A percentile compares a stretch with the other conserved stretches of the same genome.
These are phyloP conservation scores for Apiotrichum gracile DNA, from an alignment of 1,284 basidiomycete species.

Conservation along the genomic window DNA sequence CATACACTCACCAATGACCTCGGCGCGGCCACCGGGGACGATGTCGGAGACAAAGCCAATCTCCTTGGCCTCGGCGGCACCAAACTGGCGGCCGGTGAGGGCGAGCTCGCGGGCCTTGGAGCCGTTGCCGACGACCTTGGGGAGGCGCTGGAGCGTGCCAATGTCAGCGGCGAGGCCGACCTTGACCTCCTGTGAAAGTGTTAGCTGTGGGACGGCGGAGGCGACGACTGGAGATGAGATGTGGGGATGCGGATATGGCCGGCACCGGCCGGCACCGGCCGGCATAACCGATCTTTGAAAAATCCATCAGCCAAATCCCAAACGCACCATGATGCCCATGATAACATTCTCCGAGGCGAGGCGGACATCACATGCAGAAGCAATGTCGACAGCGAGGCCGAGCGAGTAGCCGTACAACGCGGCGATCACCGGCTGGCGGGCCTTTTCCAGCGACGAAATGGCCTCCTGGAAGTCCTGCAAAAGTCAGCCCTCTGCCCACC, in stretches of 20 bases:
- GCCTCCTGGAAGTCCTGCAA: conserved; percentile 60
- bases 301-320: no score
- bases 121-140: conserved; percentile 72
- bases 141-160: conserved; percentile 78
- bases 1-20: conserved; percentile 44
- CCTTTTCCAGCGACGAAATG: conserved; percentile 64
- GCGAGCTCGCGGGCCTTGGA: conserved; percentile 74
- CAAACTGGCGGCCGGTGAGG: conserved; percentile 69
- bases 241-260: background rate
- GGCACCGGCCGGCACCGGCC: conserved; percentile 5
- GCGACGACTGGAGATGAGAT: no score
- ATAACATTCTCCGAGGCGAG: conserved; percentile 59
- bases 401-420: conserved; percentile 71
- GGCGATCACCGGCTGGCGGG: conserved; percentile 74
- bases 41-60: conserved; percentile 74
- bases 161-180: conserved; percentile 86
- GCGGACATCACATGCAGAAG: conserved; percentile 74
- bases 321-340: conserved; percentile 71
- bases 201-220: background rate
- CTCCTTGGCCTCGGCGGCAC: conserved; percentile 61
- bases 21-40: conserved; percentile 60
- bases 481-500: background rate
- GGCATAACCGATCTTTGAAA: background rate
- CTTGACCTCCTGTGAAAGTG: conserved; percentile 67
- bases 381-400: conserved; percentile 69